A percentile compares a stretch with the other conserved stretches of the same genome.
These are phyloP conservation scores for Leccinum solheimii DNA, from an alignment of 1,284 basidiomycete species.

Conservation along the genomic window DNA sequence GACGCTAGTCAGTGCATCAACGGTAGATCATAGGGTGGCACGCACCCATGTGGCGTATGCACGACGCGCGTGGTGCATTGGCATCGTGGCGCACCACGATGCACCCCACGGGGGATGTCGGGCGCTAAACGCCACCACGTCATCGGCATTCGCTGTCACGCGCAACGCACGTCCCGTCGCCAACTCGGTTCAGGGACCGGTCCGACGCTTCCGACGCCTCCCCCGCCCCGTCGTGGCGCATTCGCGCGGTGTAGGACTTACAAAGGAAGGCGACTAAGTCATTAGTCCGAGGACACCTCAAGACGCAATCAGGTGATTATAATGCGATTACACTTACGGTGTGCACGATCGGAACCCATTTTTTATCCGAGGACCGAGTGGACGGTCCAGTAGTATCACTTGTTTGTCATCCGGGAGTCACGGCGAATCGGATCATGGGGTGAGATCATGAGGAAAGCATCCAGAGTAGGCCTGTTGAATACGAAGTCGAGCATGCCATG, in stretches of 20 bases:
- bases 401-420: neutral
- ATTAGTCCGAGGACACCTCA: neutral
- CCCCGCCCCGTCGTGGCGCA: neutral
- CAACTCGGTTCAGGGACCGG: neutral
- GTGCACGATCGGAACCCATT: neutral
- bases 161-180: neutral
- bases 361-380: neutral
- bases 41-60: neutral
- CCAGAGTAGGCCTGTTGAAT: neutral
- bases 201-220: neutral
- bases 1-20: neutral
- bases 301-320: neutral
- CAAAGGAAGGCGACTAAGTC: neutral
- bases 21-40: neutral
- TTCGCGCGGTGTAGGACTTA: neutral
- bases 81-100: neutral
- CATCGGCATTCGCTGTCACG: neutral
- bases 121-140: neutral
- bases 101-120: neutral
- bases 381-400: neutral
- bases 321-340: neutral
- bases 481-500: neutral
- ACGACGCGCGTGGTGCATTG: neutral
- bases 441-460: neutral
- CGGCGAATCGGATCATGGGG: neutral